phyloP scores from a whole-genome alignment of 2,329 filamentous ascomycete species.

The Didymella pomorum region DNA sequence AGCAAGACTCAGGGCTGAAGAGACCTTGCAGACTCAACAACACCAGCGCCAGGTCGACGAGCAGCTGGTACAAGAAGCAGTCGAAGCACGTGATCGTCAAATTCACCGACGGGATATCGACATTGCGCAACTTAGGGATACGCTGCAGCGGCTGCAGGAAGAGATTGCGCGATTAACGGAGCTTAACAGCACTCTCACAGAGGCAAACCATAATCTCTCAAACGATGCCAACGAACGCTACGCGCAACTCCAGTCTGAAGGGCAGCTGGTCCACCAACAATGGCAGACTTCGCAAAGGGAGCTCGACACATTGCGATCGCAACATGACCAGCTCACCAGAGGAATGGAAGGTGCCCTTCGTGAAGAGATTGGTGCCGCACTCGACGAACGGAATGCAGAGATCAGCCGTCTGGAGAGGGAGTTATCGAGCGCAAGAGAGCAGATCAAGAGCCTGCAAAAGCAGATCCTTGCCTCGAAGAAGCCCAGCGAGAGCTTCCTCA shows the following conservation, averaged over 20 bases:
- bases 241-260: conserved; percentile 70
- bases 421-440: conserved; percentile 73
- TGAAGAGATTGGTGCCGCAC: conserved; percentile 67
- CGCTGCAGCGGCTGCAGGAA: conserved; percentile 79
- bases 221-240: conserved; percentile 78
- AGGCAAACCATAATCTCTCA: conserved; percentile 78
- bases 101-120: conserved; percentile 85
- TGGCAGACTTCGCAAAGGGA: conserved; percentile 70
- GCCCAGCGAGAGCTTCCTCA: conserved; percentile 76
- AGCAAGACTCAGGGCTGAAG: conserved; percentile 74
- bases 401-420: conserved; percentile 80
- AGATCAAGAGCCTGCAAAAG: conserved; percentile 66
- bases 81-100: conserved; percentile 71
- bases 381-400: conserved; percentile 85
- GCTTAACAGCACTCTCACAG: conserved; percentile 80
- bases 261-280: conserved; percentile 62
- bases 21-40: conserved; percentile 64
- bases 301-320: conserved; percentile 71
- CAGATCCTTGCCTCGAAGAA: conserved; percentile 65
- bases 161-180: conserved; percentile 83
- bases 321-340: conserved; percentile 68
- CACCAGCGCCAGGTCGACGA: conserved; percentile 63
- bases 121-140: conserved; percentile 81
- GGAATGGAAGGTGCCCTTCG: conserved; percentile 69
- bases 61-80: conserved; percentile 58